Conservation (phyloP, 179 eudicot genomes). For the Beta lomatogona region DNA sequence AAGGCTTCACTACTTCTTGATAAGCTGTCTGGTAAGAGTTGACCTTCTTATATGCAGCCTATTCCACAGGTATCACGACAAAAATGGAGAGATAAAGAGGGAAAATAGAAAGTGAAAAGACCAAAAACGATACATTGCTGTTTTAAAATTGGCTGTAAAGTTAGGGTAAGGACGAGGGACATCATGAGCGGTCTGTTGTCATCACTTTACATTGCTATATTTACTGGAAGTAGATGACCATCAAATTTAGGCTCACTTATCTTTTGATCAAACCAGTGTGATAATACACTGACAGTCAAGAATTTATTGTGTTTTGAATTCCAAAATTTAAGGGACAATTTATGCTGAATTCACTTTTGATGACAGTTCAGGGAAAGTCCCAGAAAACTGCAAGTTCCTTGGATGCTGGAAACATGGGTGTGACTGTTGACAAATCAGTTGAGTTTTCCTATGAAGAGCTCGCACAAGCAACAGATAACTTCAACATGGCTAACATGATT, state of each 20-base stretch:
- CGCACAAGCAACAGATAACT: conserved; percentile 55
- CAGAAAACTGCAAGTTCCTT: conserved; percentile 20
- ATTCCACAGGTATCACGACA: neutral
- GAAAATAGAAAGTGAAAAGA: neutral
- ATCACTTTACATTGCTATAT: neutral
- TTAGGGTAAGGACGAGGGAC: neutral
- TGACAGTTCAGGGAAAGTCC: conserved; percentile 31
- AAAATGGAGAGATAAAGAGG: neutral
- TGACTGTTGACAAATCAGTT: conserved; percentile 71
- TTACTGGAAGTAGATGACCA: neutral
- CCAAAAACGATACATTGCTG: neutral
- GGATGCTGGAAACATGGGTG: conserved; percentile 36
- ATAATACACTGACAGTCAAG: neutral
- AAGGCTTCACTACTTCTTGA: too few species aligned
- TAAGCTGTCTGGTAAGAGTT: too few species aligned
- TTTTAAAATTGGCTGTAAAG: neutral
- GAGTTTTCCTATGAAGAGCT: conserved; percentile 78
- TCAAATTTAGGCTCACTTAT: neutral
- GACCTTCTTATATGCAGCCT: neutral
- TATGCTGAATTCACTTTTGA: conserved; percentile 3
- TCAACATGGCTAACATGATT: conserved; percentile 48
- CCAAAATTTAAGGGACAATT: conserved; percentile 13
- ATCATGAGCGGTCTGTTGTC: neutral
- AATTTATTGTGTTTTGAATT: neutral
- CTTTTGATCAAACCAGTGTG: neutral